phyloP scores from a whole-genome alignment of 2,329 filamentous ascomycete genomes.

The Nectriaceae sp. region DNA sequence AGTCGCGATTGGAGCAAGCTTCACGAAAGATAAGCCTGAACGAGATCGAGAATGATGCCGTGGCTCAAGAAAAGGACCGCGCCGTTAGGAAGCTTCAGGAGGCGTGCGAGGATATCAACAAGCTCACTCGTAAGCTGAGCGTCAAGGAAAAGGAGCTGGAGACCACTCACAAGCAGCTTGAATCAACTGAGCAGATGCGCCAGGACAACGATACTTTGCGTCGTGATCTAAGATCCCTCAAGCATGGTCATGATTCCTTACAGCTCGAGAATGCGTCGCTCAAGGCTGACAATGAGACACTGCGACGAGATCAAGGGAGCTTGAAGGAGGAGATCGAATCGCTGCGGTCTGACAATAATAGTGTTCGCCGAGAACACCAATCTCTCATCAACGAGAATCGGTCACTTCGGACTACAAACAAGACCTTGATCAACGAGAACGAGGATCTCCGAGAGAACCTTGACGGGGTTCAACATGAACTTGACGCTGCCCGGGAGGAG shows the following conservation, averaged over 20 bases:
- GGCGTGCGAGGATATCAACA: constrained; percentile 59
- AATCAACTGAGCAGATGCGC: constrained; percentile 41
- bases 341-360: constrained; percentile 44
- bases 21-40: constrained; percentile 63
- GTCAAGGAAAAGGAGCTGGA: constrained; percentile 44
- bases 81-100: constrained; percentile 63
- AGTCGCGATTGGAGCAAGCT: constrained; percentile 62
- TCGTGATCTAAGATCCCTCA: constrained; percentile 43
- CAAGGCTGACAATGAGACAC: constrained; percentile 40
- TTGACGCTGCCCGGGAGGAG: constrained; percentile 43
- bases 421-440: constrained; percentile 44
- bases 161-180: constrained; percentile 43
- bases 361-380: constrained; percentile 44
- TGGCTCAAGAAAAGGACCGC: constrained; percentile 65
- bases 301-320: constrained; percentile 37
- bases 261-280: constrained; percentile 45
- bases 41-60: constrained; percentile 63
- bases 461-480: constrained; percentile 42
- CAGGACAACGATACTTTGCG: constrained; percentile 41
- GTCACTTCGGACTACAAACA: constrained; percentile 44
- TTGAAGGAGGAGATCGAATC: constrained; percentile 43
- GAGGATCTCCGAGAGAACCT: constrained; percentile 45
- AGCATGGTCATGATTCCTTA: constrained; percentile 38
- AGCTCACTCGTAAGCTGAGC: constrained; percentile 46
- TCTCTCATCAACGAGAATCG: constrained; percentile 47